phyloP scores from a whole-genome alignment of 805 yeast genomes.

The Saccharomycopsis fodiens region DNA sequence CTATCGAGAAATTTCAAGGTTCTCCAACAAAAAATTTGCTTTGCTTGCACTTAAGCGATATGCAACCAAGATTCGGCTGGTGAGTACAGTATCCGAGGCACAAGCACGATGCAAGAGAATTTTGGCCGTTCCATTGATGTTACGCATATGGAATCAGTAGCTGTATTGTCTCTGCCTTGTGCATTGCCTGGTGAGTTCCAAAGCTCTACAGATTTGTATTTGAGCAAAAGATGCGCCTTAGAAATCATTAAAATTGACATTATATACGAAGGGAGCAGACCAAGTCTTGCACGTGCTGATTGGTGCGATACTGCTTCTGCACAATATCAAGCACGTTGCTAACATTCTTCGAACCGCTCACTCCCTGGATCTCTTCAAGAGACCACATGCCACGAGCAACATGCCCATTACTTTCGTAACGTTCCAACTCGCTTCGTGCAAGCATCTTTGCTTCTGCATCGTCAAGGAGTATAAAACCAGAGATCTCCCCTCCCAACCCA shows the following conservation, averaged over 20 bases:
- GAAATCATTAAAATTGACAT: background rate
- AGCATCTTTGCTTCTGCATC: background rate
- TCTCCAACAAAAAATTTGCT: no score
- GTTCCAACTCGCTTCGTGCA: background rate
- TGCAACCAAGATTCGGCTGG: no score
- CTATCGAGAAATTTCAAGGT: no score
- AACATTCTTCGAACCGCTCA: background rate
- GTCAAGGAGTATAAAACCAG: background rate
- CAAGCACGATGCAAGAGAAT: no score
- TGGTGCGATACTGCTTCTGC: background rate
- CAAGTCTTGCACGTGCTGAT: background rate
- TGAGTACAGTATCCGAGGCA: no score
- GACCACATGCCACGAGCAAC: slow-evolving; percentile 1
- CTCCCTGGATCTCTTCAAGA: background rate
- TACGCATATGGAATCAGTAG: no score
- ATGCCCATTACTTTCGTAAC: background rate
- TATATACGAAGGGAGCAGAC: background rate
- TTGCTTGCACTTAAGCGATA: no score
- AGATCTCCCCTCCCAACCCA: slow-evolving; percentile 10
- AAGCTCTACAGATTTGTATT: no score
- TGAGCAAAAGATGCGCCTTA: background rate
- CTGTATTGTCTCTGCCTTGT: no score
- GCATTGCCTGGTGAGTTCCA: no score
- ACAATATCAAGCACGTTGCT: background rate
- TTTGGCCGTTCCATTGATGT: no score